phyloP scores from a whole-genome alignment of 371 early-diverging fungal genomes.

The Haplosporangium sp. region DNA sequence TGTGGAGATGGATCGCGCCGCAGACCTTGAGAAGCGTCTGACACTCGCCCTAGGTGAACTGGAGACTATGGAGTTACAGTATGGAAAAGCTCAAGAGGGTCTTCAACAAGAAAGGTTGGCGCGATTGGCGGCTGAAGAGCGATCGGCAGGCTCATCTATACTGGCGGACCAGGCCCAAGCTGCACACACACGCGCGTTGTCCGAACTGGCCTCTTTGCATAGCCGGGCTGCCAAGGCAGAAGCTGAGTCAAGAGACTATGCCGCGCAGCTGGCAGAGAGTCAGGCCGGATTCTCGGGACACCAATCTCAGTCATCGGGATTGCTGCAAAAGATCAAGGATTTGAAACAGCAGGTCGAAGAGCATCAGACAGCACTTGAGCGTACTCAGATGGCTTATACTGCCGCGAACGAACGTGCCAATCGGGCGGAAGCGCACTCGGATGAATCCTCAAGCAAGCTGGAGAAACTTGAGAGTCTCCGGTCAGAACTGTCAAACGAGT shows the following conservation, averaged over 20 bases:
- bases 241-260: constrained; percentile 60
- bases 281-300: constrained; percentile 54
- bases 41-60: constrained; percentile 60
- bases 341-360: constrained; percentile 55
- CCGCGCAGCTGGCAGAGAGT: constrained; percentile 47
- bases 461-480: constrained; percentile 46
- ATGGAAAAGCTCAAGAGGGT: constrained; percentile 58
- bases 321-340: constrained; percentile 39
- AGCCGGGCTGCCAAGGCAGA: constrained; percentile 61
- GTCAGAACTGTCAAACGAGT: constrained; percentile 28
- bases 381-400: constrained; percentile 47
- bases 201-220: constrained; percentile 61
- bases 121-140: constrained; percentile 61
- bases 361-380: constrained; percentile 53
- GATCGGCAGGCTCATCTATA: constrained; percentile 58
- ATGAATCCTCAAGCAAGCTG: constrained; percentile 34
- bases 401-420: constrained; percentile 55
- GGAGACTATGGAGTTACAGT: constrained; percentile 53
- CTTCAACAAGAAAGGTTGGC: constrained; percentile 59
- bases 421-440: constrained; percentile 53
- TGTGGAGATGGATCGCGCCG: constrained; percentile 60
- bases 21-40: constrained; percentile 63
- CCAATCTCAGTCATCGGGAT: constrained; percentile 37
- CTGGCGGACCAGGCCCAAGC: constrained; percentile 67
- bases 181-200: constrained; percentile 64